A percentile compares a stretch with the other conserved stretches of the same genome.
phyloP scores from a whole-genome alignment of 352 stramenopile species.

The Blastocystis sp. region DNA sequence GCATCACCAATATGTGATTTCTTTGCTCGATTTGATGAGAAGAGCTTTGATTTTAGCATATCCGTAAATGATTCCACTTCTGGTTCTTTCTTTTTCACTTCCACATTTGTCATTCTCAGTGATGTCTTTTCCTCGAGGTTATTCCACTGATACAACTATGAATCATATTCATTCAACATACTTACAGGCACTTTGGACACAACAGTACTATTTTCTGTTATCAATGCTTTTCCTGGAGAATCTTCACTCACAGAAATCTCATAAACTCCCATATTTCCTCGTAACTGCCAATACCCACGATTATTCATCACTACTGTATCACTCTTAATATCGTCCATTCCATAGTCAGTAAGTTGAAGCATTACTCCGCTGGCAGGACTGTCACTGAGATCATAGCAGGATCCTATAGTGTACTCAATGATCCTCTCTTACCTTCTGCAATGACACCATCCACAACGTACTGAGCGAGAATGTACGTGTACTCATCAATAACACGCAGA shows the following conservation, averaged over 20 bases:
- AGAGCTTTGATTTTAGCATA: slow-evolving; percentile 2
- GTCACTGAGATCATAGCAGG: neutral
- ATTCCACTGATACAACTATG: slow-evolving; percentile 13
- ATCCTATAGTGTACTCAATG: neutral
- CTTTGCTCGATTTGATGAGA: neutral
- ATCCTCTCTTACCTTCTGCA: neutral
- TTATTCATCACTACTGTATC: slow-evolving; percentile 99
- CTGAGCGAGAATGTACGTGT: slow-evolving; percentile 47
- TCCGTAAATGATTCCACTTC: slow-evolving; percentile 41
- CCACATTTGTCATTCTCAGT: neutral
- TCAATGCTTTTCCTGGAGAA: slow-evolving; percentile 76
- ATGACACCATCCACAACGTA: slow-evolving; percentile 29
- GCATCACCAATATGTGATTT: neutral
- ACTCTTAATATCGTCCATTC: neutral
- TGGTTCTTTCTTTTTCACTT: slow-evolving; percentile 7
- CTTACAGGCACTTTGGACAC: neutral
- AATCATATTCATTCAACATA: neutral
- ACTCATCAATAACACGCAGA: slow-evolving; percentile 26
- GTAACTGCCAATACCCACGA: slow-evolving; percentile 96
- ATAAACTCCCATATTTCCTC: slow-evolving; percentile 90
- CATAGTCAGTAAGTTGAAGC: slow-evolving; percentile 75
- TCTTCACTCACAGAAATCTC: slow-evolving; percentile 83
- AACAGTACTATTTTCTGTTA: slow-evolving; percentile 71
- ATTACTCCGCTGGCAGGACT: slow-evolving; percentile 84
- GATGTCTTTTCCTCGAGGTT: slow-evolving; percentile 17